phyloP scores from a whole-genome alignment of 129 eudicot species.

The Arctium lappa region DNA sequence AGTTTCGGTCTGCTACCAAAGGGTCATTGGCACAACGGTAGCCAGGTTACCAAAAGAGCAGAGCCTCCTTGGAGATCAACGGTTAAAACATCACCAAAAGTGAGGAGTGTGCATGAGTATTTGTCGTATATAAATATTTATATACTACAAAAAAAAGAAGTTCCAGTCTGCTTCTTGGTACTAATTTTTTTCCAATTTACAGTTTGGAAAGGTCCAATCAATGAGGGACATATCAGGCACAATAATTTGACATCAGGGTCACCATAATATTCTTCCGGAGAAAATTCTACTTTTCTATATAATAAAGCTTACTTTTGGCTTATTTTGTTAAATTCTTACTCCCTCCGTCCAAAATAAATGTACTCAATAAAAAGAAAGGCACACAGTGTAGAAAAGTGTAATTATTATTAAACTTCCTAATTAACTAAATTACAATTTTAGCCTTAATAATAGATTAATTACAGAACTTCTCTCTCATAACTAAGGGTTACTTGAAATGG shows the following conservation, averaged over 20 bases:
- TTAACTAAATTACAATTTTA: not conserved
- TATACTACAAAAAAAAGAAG: too few relatives aligned
- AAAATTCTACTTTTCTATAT: not conserved
- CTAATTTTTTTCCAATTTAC: not conserved
- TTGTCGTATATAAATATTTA: too few relatives aligned
- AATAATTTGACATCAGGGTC: not conserved
- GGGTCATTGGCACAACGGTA: too few relatives aligned
- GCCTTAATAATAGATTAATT: not conserved
- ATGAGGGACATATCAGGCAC: too few relatives aligned
- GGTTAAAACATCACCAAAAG: too few relatives aligned
- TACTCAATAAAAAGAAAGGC: too few relatives aligned
- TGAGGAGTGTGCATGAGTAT: too few relatives aligned
- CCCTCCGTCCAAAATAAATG: not conserved
- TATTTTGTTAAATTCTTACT: slow-evolving; percentile 58
- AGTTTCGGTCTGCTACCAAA: not conserved
- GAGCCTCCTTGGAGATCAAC: too few relatives aligned
- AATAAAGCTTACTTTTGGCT: slow-evolving; percentile 66
- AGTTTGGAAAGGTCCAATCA: too few relatives aligned
- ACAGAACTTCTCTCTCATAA: not conserved
- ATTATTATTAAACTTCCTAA: too few relatives aligned
- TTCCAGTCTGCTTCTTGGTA: not conserved
- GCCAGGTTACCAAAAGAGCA: too few relatives aligned
- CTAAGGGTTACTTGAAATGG: not conserved
- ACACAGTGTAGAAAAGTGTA: not conserved
- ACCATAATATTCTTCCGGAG: not conserved